Evolutionary conservation across 768 basidiomycete species (phyloP), one percentile per base, ranked within the genome.

Genomic region (Boletellus emodensis): DNA sequence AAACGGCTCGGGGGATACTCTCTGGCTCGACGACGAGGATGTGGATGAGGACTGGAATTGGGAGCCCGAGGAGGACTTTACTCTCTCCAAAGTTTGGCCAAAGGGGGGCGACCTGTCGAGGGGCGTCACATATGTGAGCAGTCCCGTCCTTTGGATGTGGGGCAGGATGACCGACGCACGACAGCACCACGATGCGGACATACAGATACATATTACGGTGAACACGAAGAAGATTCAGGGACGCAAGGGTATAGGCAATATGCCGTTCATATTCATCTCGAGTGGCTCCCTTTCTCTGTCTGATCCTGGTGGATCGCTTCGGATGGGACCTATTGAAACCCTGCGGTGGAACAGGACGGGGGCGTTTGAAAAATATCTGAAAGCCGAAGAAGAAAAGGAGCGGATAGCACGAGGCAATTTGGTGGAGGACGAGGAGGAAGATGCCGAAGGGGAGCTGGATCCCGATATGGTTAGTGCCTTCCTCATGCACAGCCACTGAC

Each of bases 31-130:
- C 2, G 61, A 61, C n/a, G 56, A 62, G 0, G 69, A 69, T 1
- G 72, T 70, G 34, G 71, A 75, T 0, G 74, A 74, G 6, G 75
- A 71, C 9, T 86, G 84, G 80, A 75, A 71, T 37, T 88, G 85
- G 86, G 78, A 81, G 44, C 77, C 81, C 3, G 87, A 88, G 60
- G 83, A 85, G 58, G 85, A 86, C 53, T 75, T 79, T 42, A 77
- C 78, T 0, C 62, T 88, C 13, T 73, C 62, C 8, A 78, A 81
- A 58, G 79, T 78, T 4, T 89, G 85, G 83, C 73, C 75, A 0
- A 66, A 71, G 4, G 67, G 70, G 1, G 68, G 67, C 2, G 73
- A 73, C 41, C 73, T 69, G 7, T 49, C 63, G 33, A 52, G 77
- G 11, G 86, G 74, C 1, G 77, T 88, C 33, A 65, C 84, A 48